Evolutionary conservation across 73 alveolate genomes (phyloP), one percentile per base, ranked within the genome.

Genomic region (Paramecium bursaria): DNA sequence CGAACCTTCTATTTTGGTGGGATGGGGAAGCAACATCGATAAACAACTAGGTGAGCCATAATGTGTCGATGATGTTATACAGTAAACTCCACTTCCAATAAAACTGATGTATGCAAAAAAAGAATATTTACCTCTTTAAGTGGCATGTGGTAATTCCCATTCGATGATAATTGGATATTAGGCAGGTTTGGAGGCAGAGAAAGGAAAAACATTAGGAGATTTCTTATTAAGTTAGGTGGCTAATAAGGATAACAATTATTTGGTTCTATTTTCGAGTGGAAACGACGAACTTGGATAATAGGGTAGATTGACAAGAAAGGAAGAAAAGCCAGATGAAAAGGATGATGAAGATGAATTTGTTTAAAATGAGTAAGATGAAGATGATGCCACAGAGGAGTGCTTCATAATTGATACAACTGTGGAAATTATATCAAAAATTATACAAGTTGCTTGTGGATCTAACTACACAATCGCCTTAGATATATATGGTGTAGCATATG

Each of bases 1-100:
- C 4, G 15, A 48, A 4, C 7, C 26, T 48, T 48, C 42, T 44
- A 39, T 35, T 29, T 55, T 79, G 19, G 30, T 48, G 27, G 89
- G 89, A 2, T 79, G 89, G 89, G 89, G 89, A 31, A 46, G 76
- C 31, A 79, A 79, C 42, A 50, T 49, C 29, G 30, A 27, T 33
- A 19, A 79, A 17, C 44, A 54, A 39, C 35, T 79, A 44, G 89
- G 89, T 1, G 22, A 67, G 17, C 60, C 82, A n/a, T 48, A 79
- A 42, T 30, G 85, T 10, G 46, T 54, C 23, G 74, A 79, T 50
- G 11, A 35, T 3, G 46, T 33, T 7, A n/a, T 79, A 27, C 21
- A 49, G 13, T 25, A 39, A 0, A n/a, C 61, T 27, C 60, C 60
- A 31, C 57, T 61, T 2, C 51, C 35, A 53, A 44, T 42, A 7